Conservation (phyloP, 1,139 yeast species). For the Suhomyces anneliseae region DNA sequence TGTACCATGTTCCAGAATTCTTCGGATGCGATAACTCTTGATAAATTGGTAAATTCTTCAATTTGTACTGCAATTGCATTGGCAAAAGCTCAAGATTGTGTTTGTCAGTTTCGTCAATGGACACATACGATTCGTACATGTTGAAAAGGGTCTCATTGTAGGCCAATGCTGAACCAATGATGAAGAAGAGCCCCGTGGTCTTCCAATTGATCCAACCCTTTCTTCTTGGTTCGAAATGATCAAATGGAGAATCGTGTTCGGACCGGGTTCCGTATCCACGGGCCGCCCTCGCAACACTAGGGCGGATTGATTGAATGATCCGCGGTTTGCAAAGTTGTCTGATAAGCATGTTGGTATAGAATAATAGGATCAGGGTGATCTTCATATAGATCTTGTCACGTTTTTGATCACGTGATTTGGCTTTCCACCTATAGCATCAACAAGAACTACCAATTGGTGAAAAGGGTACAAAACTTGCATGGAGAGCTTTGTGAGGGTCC, state of each 20-base stretch:
- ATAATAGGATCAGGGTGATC: not conserved
- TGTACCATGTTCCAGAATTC: constrained; percentile 43
- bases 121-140: constrained; percentile 32
- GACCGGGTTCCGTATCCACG: constrained; percentile 24
- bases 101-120: constrained; percentile 23
- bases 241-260: constrained; percentile 39
- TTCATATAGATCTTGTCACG: too few species aligned
- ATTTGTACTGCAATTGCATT: constrained; percentile 42
- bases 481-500: too few species aligned
- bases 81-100: constrained; percentile 17
- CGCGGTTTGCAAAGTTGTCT: not conserved
- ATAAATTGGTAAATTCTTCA: constrained; percentile 55
- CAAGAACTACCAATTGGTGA: too few species aligned
- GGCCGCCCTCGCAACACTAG: not conserved
- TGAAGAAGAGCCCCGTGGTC: constrained; percentile 26
- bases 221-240: constrained; percentile 27
- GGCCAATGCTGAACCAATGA: constrained; percentile 31
- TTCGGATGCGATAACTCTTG: constrained; percentile 42
- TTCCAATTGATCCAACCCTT: constrained; percentile 38
- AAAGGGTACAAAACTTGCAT: too few species aligned
- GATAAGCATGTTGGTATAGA: not conserved
- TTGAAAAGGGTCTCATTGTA: constrained; percentile 39
- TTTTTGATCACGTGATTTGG: too few species aligned
- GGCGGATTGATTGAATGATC: not conserved
- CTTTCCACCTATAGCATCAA: too few species aligned